A percentile compares a stretch with the other conserved stretches of the same genome.
Evolutionary conservation across 202 grass and related monocot species (phyloP).

Genomic region (Saccharum hybrid): DNA sequence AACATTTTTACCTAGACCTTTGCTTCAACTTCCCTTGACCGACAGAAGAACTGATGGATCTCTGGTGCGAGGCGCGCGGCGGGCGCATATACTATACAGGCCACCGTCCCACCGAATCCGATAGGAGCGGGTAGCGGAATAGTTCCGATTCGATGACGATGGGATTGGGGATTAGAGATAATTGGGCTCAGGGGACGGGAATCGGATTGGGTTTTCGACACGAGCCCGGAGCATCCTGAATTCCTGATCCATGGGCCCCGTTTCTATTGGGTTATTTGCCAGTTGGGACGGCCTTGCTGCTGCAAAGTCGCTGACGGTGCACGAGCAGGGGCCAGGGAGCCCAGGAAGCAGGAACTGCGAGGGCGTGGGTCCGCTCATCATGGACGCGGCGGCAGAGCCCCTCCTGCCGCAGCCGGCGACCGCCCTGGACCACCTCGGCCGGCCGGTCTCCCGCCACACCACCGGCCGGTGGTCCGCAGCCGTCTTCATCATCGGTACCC

Average conservation of each 20-base stretch:
- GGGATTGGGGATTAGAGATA: neutral
- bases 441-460: slow-evolving; percentile 24
- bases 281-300: too few relatives aligned
- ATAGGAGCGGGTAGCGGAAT: neutral
- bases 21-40: slow-evolving; percentile 9
- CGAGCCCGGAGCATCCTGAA: neutral
- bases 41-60: neutral
- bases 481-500: slow-evolving; percentile 60
- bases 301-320: too few relatives aligned
- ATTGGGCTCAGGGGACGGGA: neutral
- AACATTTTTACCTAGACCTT: slow-evolving; percentile 47
- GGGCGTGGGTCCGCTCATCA: neutral
- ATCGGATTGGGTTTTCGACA: neutral
- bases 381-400: slow-evolving; percentile 33
- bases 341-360: neutral
- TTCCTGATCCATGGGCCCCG: neutral
- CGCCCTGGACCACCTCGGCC: slow-evolving; percentile 49
- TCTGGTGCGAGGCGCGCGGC: neutral
- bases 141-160: neutral
- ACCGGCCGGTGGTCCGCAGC: slow-evolving; percentile 63
- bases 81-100: neutral
- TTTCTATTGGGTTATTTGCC: too few relatives aligned
- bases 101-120: neutral
- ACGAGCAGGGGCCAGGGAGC: neutral
- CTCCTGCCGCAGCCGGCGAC: slow-evolving; percentile 34